Evolutionary conservation across 2,329 filamentous ascomycete species (phyloP), one percentile per base, ranked within the genome.

Genomic region (Claviceps purpurea): DNA sequence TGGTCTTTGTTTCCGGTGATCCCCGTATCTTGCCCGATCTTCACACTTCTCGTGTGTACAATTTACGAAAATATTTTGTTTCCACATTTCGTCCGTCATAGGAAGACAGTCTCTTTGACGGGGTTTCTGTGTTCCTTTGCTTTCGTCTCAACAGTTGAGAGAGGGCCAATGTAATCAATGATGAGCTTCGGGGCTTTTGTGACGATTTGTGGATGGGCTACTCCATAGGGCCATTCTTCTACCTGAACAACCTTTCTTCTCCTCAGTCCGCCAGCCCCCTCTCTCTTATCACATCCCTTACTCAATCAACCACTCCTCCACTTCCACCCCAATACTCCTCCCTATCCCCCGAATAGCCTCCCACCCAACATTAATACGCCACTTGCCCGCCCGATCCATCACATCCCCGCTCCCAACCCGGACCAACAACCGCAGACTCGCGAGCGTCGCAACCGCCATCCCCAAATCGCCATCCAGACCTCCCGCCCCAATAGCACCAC

Each of bases 331-430:
- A 50, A 93, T 78, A 61, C 79, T 84, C 61, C 87, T 72, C 30
- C 85, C 87, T 56, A 93, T 69, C 3, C 75, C 77, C 55, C 83
- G 72, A 6, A 87, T 79, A 56, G 85, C 81, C 61, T 93, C 88
- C 85, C 85, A 90, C 1, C 82, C 81, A 53, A 87, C 81, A 58
- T 86, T 87, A 10, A 90, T 83, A 61, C 84, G 79, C 85, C 86
- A 93, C 66, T 85, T 83, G 5, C 79, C 81, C 0, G 79, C 79
- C 0, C 80, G 72, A 62, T 91, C 87, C 60, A 89, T 71, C 26
- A 76, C 69, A 66, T 90, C 86, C 10, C 73, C 70, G 26, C 72
- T 67, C 16, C 74, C 82, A 2, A 87, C 82, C 43, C 81, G 77
- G 38, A 86, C 74, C 38, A 93, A 66, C 59, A 93, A 62, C 43